These are phyloP conservation scores for Xylaria sp. DNA, from an alignment of 2,329 filamentous ascomycete genomes.

Conservation along the genomic window DNA sequence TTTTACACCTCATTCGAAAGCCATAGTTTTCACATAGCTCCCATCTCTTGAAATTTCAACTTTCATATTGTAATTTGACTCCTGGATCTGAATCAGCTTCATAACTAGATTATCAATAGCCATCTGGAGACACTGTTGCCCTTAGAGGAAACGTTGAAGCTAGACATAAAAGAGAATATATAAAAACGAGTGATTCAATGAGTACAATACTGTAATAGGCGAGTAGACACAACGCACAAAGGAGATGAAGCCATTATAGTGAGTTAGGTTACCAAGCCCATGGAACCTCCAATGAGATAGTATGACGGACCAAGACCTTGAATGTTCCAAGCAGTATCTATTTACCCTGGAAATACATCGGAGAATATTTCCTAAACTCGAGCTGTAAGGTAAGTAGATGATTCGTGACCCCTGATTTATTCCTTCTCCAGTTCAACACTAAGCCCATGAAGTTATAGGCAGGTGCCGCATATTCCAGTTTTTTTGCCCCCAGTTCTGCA, in stretches of 20 bases:
- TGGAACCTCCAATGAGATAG: neutral
- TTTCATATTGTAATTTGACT: neutral
- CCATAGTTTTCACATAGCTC: neutral
- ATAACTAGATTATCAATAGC: neutral
- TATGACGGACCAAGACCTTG: neutral
- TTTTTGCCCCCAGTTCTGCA: neutral
- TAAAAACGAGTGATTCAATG: neutral
- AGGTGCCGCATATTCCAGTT: conserved; percentile 1
- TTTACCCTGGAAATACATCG: neutral
- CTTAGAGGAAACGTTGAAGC: neutral
- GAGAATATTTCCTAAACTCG: neutral
- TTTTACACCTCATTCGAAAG: neutral
- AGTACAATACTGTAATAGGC: neutral
- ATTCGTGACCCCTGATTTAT: neutral
- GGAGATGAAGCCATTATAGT: neutral
- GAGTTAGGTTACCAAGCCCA: neutral
- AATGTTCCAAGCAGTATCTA: neutral
- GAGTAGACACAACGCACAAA: neutral
- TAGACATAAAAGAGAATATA: neutral
- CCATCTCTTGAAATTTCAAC: neutral
- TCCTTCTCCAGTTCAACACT: neutral
- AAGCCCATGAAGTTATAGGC: neutral
- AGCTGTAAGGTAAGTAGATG: neutral
- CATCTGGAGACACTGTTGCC: neutral
- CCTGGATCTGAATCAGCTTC: neutral